Evolutionary conservation across 140 eudicot species (phyloP).

Genomic region (Anethum foeniculum): DNA sequence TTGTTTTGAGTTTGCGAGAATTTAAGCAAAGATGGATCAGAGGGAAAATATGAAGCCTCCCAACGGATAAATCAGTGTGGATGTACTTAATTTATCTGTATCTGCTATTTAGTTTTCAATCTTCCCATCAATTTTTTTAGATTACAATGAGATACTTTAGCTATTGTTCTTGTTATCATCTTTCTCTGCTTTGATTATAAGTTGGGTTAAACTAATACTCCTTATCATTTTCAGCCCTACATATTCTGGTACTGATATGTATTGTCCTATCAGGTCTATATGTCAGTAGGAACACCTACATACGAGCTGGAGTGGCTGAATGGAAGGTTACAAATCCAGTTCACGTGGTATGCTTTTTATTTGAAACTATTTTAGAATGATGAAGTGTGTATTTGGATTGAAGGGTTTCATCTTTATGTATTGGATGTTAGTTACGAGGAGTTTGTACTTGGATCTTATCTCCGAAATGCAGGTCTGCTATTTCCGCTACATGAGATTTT

Average conservation of each 20-base stretch:
- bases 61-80: neutral
- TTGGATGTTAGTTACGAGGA: neutral
- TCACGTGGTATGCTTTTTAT: slow-evolving; percentile 53
- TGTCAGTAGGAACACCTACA: slow-evolving; percentile 92
- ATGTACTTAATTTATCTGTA: neutral
- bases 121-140: neutral
- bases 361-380: neutral
- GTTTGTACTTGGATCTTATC: neutral
- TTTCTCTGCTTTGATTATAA: neutral
- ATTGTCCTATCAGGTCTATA: slow-evolving; percentile 50
- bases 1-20: neutral
- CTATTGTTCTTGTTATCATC: neutral
- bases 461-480: slow-evolving; percentile 73
- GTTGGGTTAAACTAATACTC: neutral
- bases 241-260: slow-evolving; percentile 8
- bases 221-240: neutral
- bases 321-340: slow-evolving; percentile 91
- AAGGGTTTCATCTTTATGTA: neutral
- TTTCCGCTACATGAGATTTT: slow-evolving; percentile 84
- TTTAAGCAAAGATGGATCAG: neutral
- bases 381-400: neutral
- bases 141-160: neutral
- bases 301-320: slow-evolving; percentile 90
- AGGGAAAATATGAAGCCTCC: neutral
- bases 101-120: neutral